Evolutionary conservation across 2,329 filamentous ascomycete species (phyloP).

Genomic region (Fusarium annulatum): DNA sequence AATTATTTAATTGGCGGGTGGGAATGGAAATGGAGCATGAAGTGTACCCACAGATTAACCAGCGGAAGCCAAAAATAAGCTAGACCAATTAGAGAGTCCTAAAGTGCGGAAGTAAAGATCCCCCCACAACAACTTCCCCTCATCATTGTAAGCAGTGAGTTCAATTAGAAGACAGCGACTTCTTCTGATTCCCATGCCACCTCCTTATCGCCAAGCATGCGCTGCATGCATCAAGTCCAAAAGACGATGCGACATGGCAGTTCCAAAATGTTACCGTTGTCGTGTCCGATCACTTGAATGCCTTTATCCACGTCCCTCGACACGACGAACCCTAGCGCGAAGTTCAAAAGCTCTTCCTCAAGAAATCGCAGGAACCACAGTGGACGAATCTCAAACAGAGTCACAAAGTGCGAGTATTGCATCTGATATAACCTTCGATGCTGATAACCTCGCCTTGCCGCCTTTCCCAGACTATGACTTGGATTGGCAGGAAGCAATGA

Average conservation of each 20-base stretch:
- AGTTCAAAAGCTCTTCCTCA: background rate
- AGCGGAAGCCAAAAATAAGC: background rate
- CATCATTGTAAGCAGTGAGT: background rate
- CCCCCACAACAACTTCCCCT: background rate
- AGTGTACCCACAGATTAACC: background rate
- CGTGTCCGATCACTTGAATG: background rate
- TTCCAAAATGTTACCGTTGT: background rate
- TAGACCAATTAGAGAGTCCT: background rate
- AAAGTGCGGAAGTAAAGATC: background rate
- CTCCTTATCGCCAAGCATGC: background rate
- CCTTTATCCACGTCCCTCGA: background rate
- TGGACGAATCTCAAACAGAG: too few relatives aligned
- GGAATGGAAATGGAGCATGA: background rate
- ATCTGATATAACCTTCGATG: background rate
- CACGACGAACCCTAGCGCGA: background rate
- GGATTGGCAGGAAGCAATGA: background rate
- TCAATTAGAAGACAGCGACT: background rate
- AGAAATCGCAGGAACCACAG: background rate
- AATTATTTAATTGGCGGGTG: background rate
- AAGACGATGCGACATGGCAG: background rate
- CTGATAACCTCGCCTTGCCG: background rate
- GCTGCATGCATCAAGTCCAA: background rate
- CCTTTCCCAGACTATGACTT: background rate
- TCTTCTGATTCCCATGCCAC: background rate
- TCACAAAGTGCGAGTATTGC: background rate